A percentile compares a stretch with the other conserved stretches of the same genome.
phyloP scores from a whole-genome alignment of 2,329 filamentous ascomycete species.

The Didymosphaeria variabile region DNA sequence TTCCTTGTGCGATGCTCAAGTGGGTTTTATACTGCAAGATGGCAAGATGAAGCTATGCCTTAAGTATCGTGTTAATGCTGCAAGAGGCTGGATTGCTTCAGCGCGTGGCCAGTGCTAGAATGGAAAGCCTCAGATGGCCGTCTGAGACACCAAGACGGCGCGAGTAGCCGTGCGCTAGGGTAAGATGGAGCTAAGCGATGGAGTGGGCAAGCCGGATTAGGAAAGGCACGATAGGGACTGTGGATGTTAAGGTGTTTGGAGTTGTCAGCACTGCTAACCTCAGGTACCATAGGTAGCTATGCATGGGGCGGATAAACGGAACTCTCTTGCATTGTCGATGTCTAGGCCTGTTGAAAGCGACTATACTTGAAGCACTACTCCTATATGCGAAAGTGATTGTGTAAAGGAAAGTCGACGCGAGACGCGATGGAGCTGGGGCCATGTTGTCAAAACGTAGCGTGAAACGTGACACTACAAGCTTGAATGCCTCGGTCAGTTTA shows the following conservation, averaged over 20 bases:
- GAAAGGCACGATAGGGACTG: conserved; percentile 4
- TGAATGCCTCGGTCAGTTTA: not conserved
- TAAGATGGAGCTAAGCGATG: not conserved
- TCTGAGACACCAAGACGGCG: conserved; percentile 13
- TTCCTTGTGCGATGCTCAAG: not conserved
- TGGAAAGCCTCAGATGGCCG: not conserved
- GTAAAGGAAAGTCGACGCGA: not conserved
- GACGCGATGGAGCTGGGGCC: not conserved
- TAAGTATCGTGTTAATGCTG: conserved; percentile 6
- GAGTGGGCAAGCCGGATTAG: not conserved
- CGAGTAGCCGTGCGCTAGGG: conserved; percentile 5
- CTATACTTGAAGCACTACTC: not conserved
- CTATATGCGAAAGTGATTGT: not conserved
- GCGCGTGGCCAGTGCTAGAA: not conserved
- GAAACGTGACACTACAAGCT: not conserved
- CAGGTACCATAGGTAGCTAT: too few relatives aligned
- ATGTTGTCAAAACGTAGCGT: conserved; percentile 12
- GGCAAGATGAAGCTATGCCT: conserved; percentile 1
- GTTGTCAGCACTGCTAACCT: not conserved
- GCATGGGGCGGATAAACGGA: not conserved
- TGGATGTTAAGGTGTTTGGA: not conserved
- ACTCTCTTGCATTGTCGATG: not conserved
- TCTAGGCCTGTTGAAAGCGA: not conserved
- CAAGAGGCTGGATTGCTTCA: not conserved
- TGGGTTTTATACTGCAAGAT: conserved; percentile 7